Evolutionary conservation across 306 rosid genomes (phyloP).

Genomic region (Lupinus albus): DNA sequence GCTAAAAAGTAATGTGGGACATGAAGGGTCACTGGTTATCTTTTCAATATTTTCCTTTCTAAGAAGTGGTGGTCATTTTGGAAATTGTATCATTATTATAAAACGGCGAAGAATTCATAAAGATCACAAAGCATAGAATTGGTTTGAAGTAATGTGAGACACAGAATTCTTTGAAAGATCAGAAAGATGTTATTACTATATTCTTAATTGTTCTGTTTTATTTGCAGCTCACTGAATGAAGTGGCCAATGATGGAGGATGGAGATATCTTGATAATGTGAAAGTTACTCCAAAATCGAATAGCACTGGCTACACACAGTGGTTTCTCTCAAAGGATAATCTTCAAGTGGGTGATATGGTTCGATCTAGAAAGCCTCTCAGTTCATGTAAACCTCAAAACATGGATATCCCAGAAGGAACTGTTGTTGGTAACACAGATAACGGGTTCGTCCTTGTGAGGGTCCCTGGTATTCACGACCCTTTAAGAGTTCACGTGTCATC

Average conservation of each 20-base stretch:
- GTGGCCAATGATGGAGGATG: constrained; percentile 61
- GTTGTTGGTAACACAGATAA: constrained; percentile 68
- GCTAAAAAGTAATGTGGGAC: not conserved
- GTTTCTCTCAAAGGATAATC: constrained; percentile 81
- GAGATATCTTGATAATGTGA: constrained; percentile 56
- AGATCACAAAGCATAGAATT: no score
- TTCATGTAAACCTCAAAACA: constrained; percentile 67
- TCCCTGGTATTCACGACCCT: constrained; percentile 86
- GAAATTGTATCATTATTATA: not conserved
- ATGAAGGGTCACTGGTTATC: not conserved
- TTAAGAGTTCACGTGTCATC: constrained; percentile 62
- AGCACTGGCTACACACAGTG: constrained; percentile 64
- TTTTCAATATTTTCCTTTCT: not conserved
- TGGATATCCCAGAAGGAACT: constrained; percentile 81
- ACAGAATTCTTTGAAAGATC: no score
- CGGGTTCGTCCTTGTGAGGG: constrained; percentile 69
- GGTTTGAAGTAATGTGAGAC: no score
- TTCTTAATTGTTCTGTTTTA: constrained; percentile 35
- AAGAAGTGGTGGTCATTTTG: not conserved
- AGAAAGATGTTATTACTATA: not conserved
- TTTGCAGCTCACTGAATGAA: constrained; percentile 68
- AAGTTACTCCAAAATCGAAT: constrained; percentile 52
- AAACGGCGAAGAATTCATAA: not conserved
- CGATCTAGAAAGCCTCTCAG: constrained; percentile 79
- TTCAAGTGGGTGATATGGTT: constrained; percentile 81